phyloP scores from a whole-genome alignment of 352 stramenopile genomes.

The Globisporangium iwayamae region DNA sequence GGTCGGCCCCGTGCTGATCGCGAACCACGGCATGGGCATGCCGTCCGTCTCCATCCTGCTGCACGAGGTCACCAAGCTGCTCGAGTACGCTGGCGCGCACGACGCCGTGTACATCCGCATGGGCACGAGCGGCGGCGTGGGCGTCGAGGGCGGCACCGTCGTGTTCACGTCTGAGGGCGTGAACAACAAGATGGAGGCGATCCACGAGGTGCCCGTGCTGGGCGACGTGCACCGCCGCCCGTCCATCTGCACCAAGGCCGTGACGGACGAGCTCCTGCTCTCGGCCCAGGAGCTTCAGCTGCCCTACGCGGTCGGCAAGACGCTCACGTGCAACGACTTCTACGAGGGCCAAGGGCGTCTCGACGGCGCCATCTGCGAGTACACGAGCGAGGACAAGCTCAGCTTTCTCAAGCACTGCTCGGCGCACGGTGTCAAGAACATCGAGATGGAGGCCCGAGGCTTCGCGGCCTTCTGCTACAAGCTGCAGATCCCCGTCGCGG shows the following conservation, averaged over 20 bases:
- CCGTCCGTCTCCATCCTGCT: constrained; percentile 79
- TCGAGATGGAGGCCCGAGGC: constrained; percentile 78
- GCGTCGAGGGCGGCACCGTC: constrained; percentile 72
- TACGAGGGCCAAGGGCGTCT: constrained; percentile 82
- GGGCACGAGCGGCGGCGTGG: constrained; percentile 75
- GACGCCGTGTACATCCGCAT: constrained; percentile 73
- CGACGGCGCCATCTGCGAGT: constrained; percentile 81
- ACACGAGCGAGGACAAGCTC: constrained; percentile 76
- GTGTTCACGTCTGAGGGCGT: constrained; percentile 80
- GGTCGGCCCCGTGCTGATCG: constrained; percentile 71
- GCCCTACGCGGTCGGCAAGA: constrained; percentile 73
- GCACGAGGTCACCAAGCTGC: constrained; percentile 82
- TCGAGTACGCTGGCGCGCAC: constrained; percentile 64
- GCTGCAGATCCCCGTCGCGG: constrained; percentile 68
- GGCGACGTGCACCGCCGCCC: constrained; percentile 47
- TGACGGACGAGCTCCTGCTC: constrained; percentile 50
- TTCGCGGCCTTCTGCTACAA: constrained; percentile 78
- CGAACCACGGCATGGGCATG: constrained; percentile 81
- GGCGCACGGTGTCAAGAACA: constrained; percentile 68
- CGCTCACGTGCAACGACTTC: constrained; percentile 82
- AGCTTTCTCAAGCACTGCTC: constrained; percentile 55
- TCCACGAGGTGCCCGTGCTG: constrained; percentile 63
- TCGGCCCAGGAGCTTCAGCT: constrained; percentile 45
- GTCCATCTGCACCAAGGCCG: constrained; percentile 49
- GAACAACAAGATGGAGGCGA: constrained; percentile 73